Evolutionary conservation across 2,329 filamentous ascomycete genomes (phyloP).

Genomic region (Ophiostoma angusticollis): DNA sequence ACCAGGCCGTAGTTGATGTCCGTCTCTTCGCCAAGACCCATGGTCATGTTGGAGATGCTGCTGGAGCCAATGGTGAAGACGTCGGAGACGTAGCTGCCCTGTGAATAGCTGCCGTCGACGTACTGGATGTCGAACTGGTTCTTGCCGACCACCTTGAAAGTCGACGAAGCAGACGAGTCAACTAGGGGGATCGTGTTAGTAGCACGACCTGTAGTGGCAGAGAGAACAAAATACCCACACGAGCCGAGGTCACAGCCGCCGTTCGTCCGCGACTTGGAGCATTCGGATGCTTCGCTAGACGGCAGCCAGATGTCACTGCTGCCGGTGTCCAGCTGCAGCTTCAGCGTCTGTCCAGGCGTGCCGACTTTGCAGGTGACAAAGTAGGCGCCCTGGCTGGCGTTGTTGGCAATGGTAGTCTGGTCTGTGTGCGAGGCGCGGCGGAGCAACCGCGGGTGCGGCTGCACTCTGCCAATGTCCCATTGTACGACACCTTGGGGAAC

Average conservation of each 20-base stretch:
- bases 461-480: conserved; percentile 33
- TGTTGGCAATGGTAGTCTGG: conserved; percentile 32
- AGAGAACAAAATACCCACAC: conserved; percentile 14
- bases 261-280: conserved; percentile 17
- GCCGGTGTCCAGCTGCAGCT: conserved; percentile 50
- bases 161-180: conserved; percentile 30
- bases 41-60: conserved; percentile 41
- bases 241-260: conserved; percentile 17
- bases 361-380: conserved; percentile 45
- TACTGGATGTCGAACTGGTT: conserved; percentile 45
- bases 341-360: conserved; percentile 42
- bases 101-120: conserved; percentile 44
- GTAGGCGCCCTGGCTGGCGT: conserved; percentile 35
- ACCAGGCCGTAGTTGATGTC: conserved; percentile 44
- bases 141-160: conserved; percentile 30
- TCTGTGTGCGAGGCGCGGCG: conserved; percentile 27
- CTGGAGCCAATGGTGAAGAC: conserved; percentile 39
- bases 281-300: conserved; percentile 25
- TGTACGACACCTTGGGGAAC: conserved; percentile 26
- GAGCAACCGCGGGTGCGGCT: conserved; percentile 19
- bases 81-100: conserved; percentile 47
- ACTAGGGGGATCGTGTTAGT: conserved; percentile 24
- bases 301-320: conserved; percentile 54
- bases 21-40: conserved; percentile 43
- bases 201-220: background rate